phyloP scores from a whole-genome alignment of 2,329 filamentous ascomycete species.

The Dothistroma pini region DNA sequence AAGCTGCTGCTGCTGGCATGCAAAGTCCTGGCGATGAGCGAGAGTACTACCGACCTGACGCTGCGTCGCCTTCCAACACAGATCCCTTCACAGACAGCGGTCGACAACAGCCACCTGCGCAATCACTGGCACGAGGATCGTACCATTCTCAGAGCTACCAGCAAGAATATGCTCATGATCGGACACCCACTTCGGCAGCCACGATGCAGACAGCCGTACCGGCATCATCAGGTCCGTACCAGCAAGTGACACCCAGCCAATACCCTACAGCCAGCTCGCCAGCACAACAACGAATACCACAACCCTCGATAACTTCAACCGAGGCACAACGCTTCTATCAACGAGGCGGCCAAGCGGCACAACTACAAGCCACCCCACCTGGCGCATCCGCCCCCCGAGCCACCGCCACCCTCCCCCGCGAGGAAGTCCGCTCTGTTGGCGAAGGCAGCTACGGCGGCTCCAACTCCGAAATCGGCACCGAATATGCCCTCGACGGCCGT shows the following conservation, averaged over 20 bases:
- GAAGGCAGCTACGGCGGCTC: constrained; percentile 39
- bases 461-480: constrained; percentile 65
- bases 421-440: constrained; percentile 24
- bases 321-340: constrained; percentile 44
- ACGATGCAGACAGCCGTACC: constrained; percentile 15
- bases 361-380: constrained; percentile 24
- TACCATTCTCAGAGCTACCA: constrained; percentile 18
- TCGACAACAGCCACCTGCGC: constrained; percentile 33
- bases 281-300: constrained; percentile 8
- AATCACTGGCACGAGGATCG: constrained; percentile 17
- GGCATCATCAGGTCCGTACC: background rate
- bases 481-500: constrained; percentile 63
- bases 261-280: constrained; percentile 11
- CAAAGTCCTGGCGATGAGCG: constrained; percentile 36
- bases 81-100: constrained; percentile 59
- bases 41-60: constrained; percentile 50
- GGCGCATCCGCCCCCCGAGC: constrained; percentile 24
- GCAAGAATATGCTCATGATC: background rate
- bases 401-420: constrained; percentile 29
- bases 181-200: constrained; percentile 16
- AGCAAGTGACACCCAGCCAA: constrained; percentile 8
- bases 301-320: constrained; percentile 12
- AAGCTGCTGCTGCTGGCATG: constrained; percentile 25
- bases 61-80: constrained; percentile 55
- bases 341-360: constrained; percentile 39